A percentile compares a stretch with the other conserved stretches of the same genome.
These are phyloP conservation scores for Elsinoe necatrix DNA, from an alignment of 2,329 filamentous ascomycete genomes.

Conservation along the genomic window DNA sequence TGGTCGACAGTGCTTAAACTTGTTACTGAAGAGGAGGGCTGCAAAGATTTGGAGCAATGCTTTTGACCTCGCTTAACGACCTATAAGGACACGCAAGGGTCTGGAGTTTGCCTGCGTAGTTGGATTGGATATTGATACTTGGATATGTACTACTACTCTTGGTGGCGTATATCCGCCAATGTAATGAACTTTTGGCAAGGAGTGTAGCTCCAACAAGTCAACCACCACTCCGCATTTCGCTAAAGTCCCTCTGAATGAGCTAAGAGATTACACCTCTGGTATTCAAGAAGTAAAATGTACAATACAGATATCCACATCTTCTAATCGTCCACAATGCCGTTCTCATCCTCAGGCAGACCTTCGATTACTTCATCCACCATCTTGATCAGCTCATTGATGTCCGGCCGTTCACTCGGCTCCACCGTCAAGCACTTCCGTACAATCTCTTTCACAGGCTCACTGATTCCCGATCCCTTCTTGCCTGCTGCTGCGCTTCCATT, in stretches of 20 bases:
- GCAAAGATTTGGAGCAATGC: neutral
- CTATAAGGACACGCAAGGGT: neutral
- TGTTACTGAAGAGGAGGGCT: neutral
- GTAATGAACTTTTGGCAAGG: too few relatives aligned
- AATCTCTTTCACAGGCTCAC: conserved; percentile 74
- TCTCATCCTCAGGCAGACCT: conserved; percentile 50
- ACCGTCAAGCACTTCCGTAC: conserved; percentile 79
- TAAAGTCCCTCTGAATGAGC: too few relatives aligned
- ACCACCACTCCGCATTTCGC: too few relatives aligned
- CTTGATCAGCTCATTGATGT: conserved; percentile 72
- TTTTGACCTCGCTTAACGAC: neutral
- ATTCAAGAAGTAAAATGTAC: neutral
- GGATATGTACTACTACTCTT: too few relatives aligned
- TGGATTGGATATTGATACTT: too few relatives aligned
- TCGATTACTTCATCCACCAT: conserved; percentile 68
- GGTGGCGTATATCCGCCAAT: too few relatives aligned
- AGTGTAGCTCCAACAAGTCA: too few relatives aligned
- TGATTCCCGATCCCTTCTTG: conserved; percentile 47
- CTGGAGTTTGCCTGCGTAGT: neutral
- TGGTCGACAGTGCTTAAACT: conserved; percentile 20
- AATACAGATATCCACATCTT: neutral
- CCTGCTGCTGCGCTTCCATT: conserved; percentile 22
- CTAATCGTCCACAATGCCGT: conserved; percentile 9
- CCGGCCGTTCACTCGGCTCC: conserved; percentile 78
- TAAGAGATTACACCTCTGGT: neutral